These are phyloP conservation scores for Arctium minus DNA, from an alignment of 129 eudicot genomes.

Conservation along the genomic window DNA sequence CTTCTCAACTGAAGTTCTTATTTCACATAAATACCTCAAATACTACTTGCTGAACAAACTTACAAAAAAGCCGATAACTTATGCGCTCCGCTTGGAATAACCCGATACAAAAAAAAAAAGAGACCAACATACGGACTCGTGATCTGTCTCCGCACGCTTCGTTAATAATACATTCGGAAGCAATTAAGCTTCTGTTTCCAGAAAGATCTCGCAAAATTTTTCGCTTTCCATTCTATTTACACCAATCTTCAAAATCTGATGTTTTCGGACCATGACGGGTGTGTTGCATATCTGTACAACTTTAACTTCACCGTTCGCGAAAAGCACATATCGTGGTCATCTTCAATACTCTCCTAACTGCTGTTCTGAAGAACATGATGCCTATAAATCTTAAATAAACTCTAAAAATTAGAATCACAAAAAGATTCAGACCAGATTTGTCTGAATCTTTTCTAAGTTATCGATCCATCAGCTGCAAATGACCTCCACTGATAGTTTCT, in stretches of 20 bases:
- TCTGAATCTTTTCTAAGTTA: background rate
- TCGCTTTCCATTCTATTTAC: conserved; percentile 27
- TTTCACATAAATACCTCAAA: background rate
- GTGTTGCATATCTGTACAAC: conserved; percentile 84
- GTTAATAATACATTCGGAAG: background rate
- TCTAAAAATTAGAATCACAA: background rate
- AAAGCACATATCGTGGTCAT: conserved; percentile 28
- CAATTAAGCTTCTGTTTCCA: background rate
- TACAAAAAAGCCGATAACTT: conserved; percentile 15
- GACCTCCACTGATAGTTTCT: conserved; percentile 89
- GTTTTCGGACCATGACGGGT: conserved; percentile 47
- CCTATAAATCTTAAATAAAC: conserved; percentile 2
- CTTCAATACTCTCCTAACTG: conserved; percentile 8
- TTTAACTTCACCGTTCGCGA: conserved; percentile 59
- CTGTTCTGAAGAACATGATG: background rate
- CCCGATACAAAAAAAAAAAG: background rate
- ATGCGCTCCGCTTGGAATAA: background rate
- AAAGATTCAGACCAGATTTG: background rate
- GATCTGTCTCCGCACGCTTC: conserved; percentile 32
- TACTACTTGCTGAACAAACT: background rate
- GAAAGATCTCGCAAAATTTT: background rate
- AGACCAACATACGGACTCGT: conserved; percentile 19
- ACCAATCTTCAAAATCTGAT: conserved; percentile 33
- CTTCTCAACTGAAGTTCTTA: background rate
- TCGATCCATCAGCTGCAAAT: conserved; percentile 58